Base-by-base conservation (phyloP, 148 eudicot genomes). In the Cornus suecica region DNA sequence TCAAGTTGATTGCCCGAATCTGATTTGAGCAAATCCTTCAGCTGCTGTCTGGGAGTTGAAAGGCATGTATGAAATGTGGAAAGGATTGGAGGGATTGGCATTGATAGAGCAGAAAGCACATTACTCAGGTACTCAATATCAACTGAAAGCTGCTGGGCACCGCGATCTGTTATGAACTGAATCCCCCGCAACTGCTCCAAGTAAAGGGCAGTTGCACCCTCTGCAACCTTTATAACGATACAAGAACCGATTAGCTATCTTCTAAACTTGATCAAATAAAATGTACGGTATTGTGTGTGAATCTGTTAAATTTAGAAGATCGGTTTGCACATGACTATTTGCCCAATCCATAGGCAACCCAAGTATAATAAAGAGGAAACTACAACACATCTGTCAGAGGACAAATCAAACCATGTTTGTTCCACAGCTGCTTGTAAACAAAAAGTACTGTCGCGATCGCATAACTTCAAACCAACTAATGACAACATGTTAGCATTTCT, bases 191-290 rank as follows among this genome's bases (percentile, higher is more conserved):
- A 75, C 79, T 94, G 99, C 73, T 94, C 99, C 73, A 84, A 87
- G 84, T 92, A 94, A 60, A 94, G 92, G 26, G 96, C 94, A 2
- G 96, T 83, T 27, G 99, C 97, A 67, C 99, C 99, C 82, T 94
- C 99, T 0, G 97, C 99, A 69, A 94, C 99, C 99, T 92, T 81
- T 69, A 68, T 15, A 18, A 56, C 10, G 72, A 69, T 61, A 60
- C 16, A 61, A 75, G 34, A 66, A 42, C 41, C 32, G 26, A 69
- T 54, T 5, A 74, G 66, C 70, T 51, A 70, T 61, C 76, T 62
- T 73, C 8, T 9, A 14, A 32, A 1, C 62, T 14, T 48, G 54
- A 69, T 60, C 14, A 61, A 22, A 68, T 2, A 48, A 2, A 10
- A 20, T 24, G 10, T 65, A 37, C 42, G 48, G 20, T 27, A 18